Conservation (phyloP, 2,329 filamentous ascomycete genomes). For the Mollisia scopiformis region DNA sequence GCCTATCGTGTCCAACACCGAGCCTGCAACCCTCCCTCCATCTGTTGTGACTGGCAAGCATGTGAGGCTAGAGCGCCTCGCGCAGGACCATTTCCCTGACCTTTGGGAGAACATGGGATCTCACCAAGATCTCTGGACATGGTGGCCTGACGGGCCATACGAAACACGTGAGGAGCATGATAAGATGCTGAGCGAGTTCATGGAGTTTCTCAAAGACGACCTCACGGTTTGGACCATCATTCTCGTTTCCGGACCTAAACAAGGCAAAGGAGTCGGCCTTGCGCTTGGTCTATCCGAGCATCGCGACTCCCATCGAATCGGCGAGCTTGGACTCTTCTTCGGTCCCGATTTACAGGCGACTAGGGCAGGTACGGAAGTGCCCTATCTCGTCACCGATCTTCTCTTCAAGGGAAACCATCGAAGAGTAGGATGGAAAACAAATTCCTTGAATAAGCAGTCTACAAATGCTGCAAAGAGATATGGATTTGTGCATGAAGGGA, state of each 20-base stretch:
- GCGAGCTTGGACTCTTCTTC: conserved; percentile 46
- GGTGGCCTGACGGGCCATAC: conserved; percentile 14
- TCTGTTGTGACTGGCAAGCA: conserved; percentile 13
- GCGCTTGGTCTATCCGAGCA: conserved; percentile 10
- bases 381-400: conserved; percentile 54
- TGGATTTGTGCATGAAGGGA: conserved; percentile 60
- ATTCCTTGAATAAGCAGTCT: conserved; percentile 56
- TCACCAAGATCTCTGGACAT: conserved; percentile 17
- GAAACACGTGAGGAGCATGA: conserved; percentile 7
- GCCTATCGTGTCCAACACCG: conserved; percentile 12
- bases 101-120: conserved; percentile 10
- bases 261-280: conserved; percentile 14
- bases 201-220: conserved; percentile 9
- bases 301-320: conserved; percentile 14
- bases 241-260: conserved; percentile 10
- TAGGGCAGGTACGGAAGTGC: conserved; percentile 56
- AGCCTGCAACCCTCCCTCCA: conserved; percentile 11
- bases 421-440: conserved; percentile 65
- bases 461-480: conserved; percentile 54
- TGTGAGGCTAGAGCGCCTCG: conserved; percentile 15
- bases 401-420: conserved; percentile 58
- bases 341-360: conserved; percentile 53
- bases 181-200: conserved; percentile 4
- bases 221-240: conserved; percentile 11
- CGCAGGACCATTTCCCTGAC: conserved; percentile 12